These are phyloP conservation scores for Tetrahymena malaccensis DNA, from an alignment of 73 alveolate genomes.

Conservation along the genomic window DNA sequence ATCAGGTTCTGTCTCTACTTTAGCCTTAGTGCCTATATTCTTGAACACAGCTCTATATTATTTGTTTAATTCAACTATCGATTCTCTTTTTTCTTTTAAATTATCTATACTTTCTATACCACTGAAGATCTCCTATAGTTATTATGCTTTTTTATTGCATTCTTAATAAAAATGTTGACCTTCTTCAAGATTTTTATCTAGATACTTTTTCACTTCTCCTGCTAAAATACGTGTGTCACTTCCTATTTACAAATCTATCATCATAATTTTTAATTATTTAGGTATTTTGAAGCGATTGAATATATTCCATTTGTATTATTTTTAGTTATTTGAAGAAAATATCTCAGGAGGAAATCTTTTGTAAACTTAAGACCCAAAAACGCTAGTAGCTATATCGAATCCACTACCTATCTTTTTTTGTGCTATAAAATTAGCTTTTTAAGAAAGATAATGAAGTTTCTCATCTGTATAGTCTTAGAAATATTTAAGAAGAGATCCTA, in stretches of 20 bases:
- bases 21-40: background rate
- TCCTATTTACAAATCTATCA: background rate
- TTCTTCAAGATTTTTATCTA: background rate
- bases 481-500: background rate
- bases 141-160: background rate
- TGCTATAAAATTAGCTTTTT: background rate
- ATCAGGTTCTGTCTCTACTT: background rate
- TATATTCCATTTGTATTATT: background rate
- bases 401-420: background rate
- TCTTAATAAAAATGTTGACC: background rate
- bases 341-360: background rate
- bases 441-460: background rate
- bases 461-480: background rate
- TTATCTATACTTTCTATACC: background rate
- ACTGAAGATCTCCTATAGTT: background rate
- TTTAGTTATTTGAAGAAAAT: background rate
- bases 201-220: background rate
- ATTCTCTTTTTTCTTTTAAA: background rate
- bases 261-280: background rate
- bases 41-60: background rate
- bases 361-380: background rate
- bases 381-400: background rate
- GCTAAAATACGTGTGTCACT: background rate
- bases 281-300: background rate
- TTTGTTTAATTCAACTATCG: background rate